Base-by-base conservation (phyloP, 2,329 filamentous ascomycete genomes). In the Verticillium zaregamsianum region DNA sequence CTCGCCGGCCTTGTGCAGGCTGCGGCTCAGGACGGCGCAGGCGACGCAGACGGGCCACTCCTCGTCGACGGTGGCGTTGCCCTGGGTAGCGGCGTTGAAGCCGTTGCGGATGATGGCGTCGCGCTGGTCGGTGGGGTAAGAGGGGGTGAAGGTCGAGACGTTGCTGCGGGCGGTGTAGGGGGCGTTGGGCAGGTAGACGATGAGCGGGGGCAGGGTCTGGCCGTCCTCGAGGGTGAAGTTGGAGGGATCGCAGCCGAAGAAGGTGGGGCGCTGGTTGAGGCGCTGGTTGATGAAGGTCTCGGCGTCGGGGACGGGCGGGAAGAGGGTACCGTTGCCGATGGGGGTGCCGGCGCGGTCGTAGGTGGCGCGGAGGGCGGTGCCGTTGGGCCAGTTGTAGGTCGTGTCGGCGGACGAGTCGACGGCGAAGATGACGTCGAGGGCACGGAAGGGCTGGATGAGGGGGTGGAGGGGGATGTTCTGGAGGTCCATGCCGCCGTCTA, bases 171-270 rank as follows among this genome's bases (percentile, higher is more conserved):
- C 85, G 56, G 88, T 84, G 77, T 96, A 97, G 1, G 93, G 93
- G 25, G 88, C 82, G 72, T 94, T 95, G 63, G 95, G 92, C 55
- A 98, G 74, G 78, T 99, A 99, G 66, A 97, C 91, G 65, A 97
- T 79, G 1, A 97, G 76, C 0, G 93, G 92, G 0, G 84, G 76
- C 63, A 84, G 82, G 2, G 75, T 79, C 61, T 64, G 62, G 45
- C 23, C 25, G 32, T 73, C 67, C 9, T 74, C 74, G 25, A 86
- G 81, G 68, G 81, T 80, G 35, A 86, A 82, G 67, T 81, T 80
- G 0, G 82, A 8, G 63, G 68, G 63, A 66, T 82, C 75, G 75
- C 87, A 89, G 67, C 86, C 86, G 71, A 89, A 89, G 71, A 90
- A 89, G 58, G 81, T 80, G 0, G 87, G 86, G 40, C 79, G 79